A percentile compares a stretch with the other conserved stretches of the same genome.
Conservation (phyloP, 179 eudicot species). For the Camellia oleifera region DNA sequence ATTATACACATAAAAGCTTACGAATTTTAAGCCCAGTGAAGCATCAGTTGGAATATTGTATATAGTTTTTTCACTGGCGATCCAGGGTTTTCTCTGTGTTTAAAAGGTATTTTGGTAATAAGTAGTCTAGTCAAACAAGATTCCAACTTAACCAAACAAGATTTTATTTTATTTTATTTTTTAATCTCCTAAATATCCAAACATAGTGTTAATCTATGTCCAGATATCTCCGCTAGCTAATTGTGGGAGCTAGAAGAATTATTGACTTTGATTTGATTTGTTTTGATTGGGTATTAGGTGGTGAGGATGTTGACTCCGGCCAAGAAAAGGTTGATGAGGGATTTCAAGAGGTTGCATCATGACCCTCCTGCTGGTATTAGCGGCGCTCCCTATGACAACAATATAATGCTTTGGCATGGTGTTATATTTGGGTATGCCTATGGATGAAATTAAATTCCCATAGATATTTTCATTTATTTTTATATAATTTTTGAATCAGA, state of each 20-base stretch:
- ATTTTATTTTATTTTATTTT: background rate
- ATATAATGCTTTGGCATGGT: constrained; percentile 88
- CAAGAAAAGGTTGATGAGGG: constrained; percentile 76
- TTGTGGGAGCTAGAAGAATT: background rate
- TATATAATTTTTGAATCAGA: background rate
- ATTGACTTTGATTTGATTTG: constrained; percentile 13
- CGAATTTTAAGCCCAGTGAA: background rate
- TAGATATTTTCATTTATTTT: background rate
- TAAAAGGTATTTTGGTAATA: background rate
- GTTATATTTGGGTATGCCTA: constrained; percentile 72
- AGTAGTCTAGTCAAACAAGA: background rate
- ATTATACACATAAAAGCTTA: background rate
- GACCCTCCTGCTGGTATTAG: constrained; percentile 90
- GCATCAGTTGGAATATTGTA: background rate
- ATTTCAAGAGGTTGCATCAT: constrained; percentile 81
- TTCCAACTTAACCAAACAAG: background rate
- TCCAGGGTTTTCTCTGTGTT: background rate
- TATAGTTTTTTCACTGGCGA: too few species aligned
- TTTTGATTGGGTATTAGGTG: constrained; percentile 7
- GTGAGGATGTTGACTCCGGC: constrained; percentile 71
- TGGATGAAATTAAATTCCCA: background rate
- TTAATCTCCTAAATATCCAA: background rate
- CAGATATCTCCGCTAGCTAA: background rate
- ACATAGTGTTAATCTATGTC: too few species aligned
- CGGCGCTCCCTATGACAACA: constrained; percentile 76